phyloP scores from a whole-genome alignment of 2,329 filamentous ascomycete species.

The Colletotrichum tropicicola region DNA sequence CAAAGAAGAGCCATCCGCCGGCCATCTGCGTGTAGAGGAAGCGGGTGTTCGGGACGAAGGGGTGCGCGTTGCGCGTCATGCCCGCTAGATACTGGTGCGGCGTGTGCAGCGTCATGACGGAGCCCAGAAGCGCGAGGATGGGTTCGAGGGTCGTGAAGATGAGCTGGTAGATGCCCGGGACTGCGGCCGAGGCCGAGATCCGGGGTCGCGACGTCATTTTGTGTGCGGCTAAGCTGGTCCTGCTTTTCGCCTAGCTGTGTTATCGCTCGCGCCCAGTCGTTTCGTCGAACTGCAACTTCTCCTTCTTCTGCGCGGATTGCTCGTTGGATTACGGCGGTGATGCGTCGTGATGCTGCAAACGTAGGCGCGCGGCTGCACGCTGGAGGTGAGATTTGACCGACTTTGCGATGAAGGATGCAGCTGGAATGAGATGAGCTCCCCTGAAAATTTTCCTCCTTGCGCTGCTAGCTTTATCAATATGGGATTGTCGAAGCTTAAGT shows the following conservation, averaged over 20 bases:
- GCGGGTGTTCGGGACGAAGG: slow-evolving; percentile 32
- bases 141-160: slow-evolving; percentile 45
- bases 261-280: background rate
- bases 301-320: background rate
- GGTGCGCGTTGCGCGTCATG: slow-evolving; percentile 38
- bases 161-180: slow-evolving; percentile 43
- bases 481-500: slow-evolving; percentile 4
- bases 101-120: slow-evolving; percentile 37
- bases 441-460: background rate
- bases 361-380: background rate
- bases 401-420: slow-evolving; percentile 19
- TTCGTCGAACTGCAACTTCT: background rate
- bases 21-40: slow-evolving; percentile 43
- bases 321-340: background rate
- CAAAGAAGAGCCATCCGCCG: slow-evolving; percentile 45
- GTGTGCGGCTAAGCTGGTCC: too few species aligned
- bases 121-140: slow-evolving; percentile 42
- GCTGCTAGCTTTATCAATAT: slow-evolving; percentile 1
- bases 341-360: background rate
- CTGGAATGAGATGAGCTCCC: background rate
- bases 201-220: background rate
- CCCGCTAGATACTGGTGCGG: slow-evolving; percentile 39
- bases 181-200: slow-evolving; percentile 31
- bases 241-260: too few species aligned
- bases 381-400: background rate